Percentiles rank a stretch among this genome's conserved stretches.
Conservation (phyloP, 1,284 basidiomycete genomes). For the Athelia psychrophila region DNA sequence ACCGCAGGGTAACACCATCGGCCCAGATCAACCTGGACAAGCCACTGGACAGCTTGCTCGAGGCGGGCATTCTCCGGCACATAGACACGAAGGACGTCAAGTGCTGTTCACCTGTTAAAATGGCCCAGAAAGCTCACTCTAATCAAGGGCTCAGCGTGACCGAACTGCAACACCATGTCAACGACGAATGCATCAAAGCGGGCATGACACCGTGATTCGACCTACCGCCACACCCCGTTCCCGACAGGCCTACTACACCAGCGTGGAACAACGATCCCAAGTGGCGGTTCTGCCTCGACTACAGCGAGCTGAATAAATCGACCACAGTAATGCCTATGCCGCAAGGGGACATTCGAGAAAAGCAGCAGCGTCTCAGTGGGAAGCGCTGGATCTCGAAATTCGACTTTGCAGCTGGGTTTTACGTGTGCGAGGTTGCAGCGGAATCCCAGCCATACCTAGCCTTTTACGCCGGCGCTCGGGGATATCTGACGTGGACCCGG, state of each 20-base stretch:
- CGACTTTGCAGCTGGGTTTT: too few species aligned
- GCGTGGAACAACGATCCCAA: constrained; percentile 1
- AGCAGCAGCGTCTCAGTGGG: too few species aligned
- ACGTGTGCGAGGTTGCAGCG: too few species aligned
- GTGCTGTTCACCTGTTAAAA: constrained; percentile 12
- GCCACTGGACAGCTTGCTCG: neutral
- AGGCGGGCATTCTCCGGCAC: constrained; percentile 7
- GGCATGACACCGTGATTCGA: constrained; percentile 8
- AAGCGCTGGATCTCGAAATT: too few species aligned
- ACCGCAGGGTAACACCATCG: neutral
- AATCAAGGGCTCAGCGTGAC: constrained; percentile 11
- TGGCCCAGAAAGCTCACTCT: constrained; percentile 17
- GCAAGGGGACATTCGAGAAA: constrained; percentile 28
- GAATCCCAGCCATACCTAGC: too few species aligned
- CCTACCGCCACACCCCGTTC: constrained; percentile 8
- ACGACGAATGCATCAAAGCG: constrained; percentile 14
- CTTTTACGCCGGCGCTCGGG: too few species aligned
- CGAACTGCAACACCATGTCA: constrained; percentile 15
- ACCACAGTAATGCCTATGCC: constrained; percentile 10
- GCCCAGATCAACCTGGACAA: neutral
- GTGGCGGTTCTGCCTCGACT: constrained; percentile 12
- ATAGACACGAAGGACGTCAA: constrained; percentile 17
- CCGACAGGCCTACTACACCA: neutral
- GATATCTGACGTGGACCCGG: too few species aligned
- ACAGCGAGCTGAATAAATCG: neutral